Percentiles rank a stretch among this genome's conserved stretches.
phyloP scores from a whole-genome alignment of 2,329 filamentous ascomycete genomes.

The Neofusicoccum parvum region DNA sequence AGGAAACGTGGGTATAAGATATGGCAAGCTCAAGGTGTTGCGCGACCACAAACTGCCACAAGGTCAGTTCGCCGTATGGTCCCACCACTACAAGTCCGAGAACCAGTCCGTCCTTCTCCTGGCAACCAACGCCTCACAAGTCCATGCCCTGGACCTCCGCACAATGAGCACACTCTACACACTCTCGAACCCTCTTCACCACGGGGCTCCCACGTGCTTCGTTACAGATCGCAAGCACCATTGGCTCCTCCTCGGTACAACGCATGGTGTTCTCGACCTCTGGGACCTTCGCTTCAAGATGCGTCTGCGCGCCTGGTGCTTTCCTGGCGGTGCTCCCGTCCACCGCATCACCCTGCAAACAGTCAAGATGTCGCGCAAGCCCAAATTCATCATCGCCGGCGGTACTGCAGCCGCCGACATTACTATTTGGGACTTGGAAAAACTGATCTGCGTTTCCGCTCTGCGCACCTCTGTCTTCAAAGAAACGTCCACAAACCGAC shows the following conservation, averaged over 20 bases:
- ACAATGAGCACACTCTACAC: conserved; percentile 81
- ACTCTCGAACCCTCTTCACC: conserved; percentile 84
- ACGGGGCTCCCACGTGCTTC: conserved; percentile 90
- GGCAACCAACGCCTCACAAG: conserved; percentile 81
- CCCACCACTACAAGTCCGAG: conserved; percentile 86
- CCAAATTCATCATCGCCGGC: conserved; percentile 86
- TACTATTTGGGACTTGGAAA: conserved; percentile 94
- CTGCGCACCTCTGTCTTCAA: conserved; percentile 63
- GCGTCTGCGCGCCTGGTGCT: conserved; percentile 82
- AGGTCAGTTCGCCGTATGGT: conserved; percentile 82
- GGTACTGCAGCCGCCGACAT: conserved; percentile 87
- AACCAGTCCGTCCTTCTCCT: conserved; percentile 79
- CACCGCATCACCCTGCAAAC: conserved; percentile 74
- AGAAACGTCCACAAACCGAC: conserved; percentile 43
- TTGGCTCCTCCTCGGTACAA: conserved; percentile 90
- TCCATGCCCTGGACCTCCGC: conserved; percentile 83
- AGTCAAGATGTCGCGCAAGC: conserved; percentile 59
- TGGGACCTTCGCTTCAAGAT: conserved; percentile 98
- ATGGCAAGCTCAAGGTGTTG: conserved; percentile 74
- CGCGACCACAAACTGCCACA: conserved; percentile 72
- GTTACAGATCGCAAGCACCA: conserved; percentile 82
- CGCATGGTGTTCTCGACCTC: conserved; percentile 87
- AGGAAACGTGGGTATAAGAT: conserved; percentile 52
- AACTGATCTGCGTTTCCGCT: conserved; percentile 82
- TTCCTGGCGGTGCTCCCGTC: conserved; percentile 78